Evolutionary conservation across 164 flowering plant species (phyloP), one percentile per base, ranked within the genome.

Genomic region (Pachysandra terminalis): DNA sequence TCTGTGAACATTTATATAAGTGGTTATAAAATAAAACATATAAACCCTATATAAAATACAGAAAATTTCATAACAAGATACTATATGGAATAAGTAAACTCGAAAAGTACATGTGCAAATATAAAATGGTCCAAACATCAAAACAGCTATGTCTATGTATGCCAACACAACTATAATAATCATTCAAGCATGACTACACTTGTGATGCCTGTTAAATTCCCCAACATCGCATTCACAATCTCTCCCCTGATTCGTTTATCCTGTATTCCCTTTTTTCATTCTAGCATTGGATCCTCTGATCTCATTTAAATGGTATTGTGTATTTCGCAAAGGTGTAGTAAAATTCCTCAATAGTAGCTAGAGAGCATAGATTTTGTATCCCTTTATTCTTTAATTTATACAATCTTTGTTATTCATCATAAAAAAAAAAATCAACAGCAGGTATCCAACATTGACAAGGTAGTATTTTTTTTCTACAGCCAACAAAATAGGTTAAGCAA

Each of bases 281-380:
- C 51, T 45, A 10, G n/a, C n/a, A n/a, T n/a, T n/a, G n/a, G n/a
- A 22, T 8, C 0, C n/a, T 22, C 23, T 24, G 17, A 55, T 53
- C n/a, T 54, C 61, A 22, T 63, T 63, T 12, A 70, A 24, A 53
- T 70, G 67, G 19, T 63, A 70, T 32, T 49, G 59, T 9, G 27
- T 28, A 0, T 59, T 49, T 48, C 65, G 22, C 49, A 13, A 61
- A 68, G 71, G 71, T 14, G 71, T 9, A 16, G 59, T 59, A 9
- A 68, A 53, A 9, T 52, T 55, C 9, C 12, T 56, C 19, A 24
- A 24, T 37, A 14, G 25, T n/a, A n/a, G n/a, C n/a, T n/a, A n/a
- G n/a, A n/a, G n/a, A n/a, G n/a, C n/a, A n/a, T n/a, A n/a, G n/a
- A n/a, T n/a, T n/a, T n/a, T n/a, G n/a, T n/a, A n/a, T n/a, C n/a